A percentile compares a stretch with the other conserved stretches of the same genome.
Conservation (phyloP, 2,329 filamentous ascomycete genomes). For the Bipolaris cookei region DNA sequence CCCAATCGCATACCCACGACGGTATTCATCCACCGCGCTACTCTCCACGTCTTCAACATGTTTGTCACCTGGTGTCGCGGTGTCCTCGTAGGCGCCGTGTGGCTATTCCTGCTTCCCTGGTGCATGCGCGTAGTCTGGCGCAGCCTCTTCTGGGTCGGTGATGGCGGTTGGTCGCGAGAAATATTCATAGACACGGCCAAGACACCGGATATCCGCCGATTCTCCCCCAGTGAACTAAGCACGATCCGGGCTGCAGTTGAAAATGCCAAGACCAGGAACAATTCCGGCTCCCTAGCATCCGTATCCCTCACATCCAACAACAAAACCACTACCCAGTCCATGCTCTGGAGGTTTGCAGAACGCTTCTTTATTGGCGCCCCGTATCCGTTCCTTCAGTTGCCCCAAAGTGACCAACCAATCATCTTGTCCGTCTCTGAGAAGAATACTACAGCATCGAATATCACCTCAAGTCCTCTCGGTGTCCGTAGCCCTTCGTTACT, state of each 20-base stretch:
- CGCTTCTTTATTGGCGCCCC: constrained; percentile 48
- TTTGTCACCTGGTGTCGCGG: constrained; percentile 79
- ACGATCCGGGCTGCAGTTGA: constrained; percentile 27
- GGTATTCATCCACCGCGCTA: constrained; percentile 80
- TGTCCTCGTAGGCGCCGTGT: constrained; percentile 79
- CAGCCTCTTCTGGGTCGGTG: constrained; percentile 91
- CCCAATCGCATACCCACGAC: constrained; percentile 79
- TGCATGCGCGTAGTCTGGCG: constrained; percentile 92
- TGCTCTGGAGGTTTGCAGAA: constrained; percentile 56
- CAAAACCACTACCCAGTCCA: constrained; percentile 49
- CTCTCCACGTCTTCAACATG: constrained; percentile 73
- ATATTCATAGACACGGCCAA: constrained; percentile 33
- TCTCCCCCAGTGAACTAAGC: constrained; percentile 22
- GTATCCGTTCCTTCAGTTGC: constrained; percentile 28
- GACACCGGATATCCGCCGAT: constrained; percentile 1
- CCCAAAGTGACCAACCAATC: constrained; percentile 26
- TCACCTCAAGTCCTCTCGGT: constrained; percentile 34
- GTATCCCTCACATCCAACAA: constrained; percentile 52
- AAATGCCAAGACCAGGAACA: constrained; percentile 27
- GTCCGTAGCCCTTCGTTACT: constrained; percentile 51
- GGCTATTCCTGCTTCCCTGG: constrained; percentile 88
- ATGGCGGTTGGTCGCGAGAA: constrained; percentile 70
- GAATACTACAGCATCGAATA: constrained; percentile 35
- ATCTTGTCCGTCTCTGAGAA: constrained; percentile 32
- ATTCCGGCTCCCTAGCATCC: constrained; percentile 43